Conservation (phyloP, 2,329 filamentous ascomycete genomes). For the Trichoderma polysporum region DNA sequence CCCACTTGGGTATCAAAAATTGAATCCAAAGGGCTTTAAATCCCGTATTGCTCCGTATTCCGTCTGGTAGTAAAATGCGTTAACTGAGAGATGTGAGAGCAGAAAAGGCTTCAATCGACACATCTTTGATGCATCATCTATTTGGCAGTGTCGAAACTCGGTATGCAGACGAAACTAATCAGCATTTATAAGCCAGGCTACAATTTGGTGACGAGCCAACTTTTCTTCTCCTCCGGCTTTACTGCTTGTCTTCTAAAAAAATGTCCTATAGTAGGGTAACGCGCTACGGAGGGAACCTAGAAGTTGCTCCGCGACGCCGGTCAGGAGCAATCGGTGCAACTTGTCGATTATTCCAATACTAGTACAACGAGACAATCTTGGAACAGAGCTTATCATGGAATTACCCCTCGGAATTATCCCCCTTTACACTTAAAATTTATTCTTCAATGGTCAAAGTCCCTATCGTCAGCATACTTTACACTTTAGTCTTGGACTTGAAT, state of each 20-base stretch:
- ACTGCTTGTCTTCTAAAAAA: background rate
- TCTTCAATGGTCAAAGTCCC: background rate
- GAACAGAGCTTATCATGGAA: background rate
- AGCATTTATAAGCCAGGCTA: background rate
- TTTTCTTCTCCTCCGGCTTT: background rate
- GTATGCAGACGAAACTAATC: background rate
- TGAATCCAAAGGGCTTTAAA: background rate
- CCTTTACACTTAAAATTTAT: background rate
- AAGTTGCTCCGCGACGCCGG: constrained; percentile 12
- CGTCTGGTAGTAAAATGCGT: background rate
- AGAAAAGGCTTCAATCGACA: background rate
- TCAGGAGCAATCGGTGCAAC: constrained; percentile 11
- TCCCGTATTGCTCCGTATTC: background rate
- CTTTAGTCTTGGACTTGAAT: background rate
- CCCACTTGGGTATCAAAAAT: background rate
- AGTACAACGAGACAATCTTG: background rate
- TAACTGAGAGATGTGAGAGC: background rate
- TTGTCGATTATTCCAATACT: background rate
- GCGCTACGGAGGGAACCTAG: background rate
- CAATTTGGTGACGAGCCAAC: background rate
- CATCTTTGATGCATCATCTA: background rate
- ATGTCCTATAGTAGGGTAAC: background rate
- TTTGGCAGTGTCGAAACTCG: background rate
- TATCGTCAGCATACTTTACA: background rate
- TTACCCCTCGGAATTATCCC: background rate